Evolutionary conservation across 805 yeast genomes (phyloP).

Genomic region (Candida gorgasii): DNA sequence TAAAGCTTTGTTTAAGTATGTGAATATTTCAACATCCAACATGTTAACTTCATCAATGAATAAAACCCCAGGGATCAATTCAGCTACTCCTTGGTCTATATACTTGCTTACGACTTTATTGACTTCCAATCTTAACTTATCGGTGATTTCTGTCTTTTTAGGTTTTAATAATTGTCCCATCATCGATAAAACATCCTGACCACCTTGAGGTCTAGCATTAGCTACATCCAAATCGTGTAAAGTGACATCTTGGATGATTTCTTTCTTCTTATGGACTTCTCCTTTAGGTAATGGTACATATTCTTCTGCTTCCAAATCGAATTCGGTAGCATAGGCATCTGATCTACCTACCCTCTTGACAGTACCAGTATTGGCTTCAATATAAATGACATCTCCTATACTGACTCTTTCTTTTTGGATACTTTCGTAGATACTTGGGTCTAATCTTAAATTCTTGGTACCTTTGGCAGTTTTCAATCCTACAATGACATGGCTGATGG

Average conservation of each 20-base stretch:
- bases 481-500: slow-evolving; percentile 89
- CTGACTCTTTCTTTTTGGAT: slow-evolving; percentile 93
- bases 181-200: slow-evolving; percentile 93
- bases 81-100: slow-evolving; percentile 98
- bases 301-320: slow-evolving; percentile 97
- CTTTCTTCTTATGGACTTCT: slow-evolving; percentile 97
- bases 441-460: slow-evolving; percentile 83
- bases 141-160: slow-evolving; percentile 94
- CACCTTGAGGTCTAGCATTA: slow-evolving; percentile 94
- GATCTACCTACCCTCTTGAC: slow-evolving; percentile 96
- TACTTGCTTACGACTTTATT: slow-evolving; percentile 94
- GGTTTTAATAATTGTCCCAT: slow-evolving; percentile 97
- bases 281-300: slow-evolving; percentile 98
- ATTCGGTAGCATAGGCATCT: slow-evolving; percentile 98
- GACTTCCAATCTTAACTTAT: slow-evolving; percentile 89
- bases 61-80: slow-evolving; percentile 94
- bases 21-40: slow-evolving; percentile 96
- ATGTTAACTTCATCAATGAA: slow-evolving; percentile 98
- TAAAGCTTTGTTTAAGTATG: slow-evolving; percentile 90
- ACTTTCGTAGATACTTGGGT: slow-evolving; percentile 89
- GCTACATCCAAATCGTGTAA: slow-evolving; percentile 96
- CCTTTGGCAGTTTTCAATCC: slow-evolving; percentile 93
- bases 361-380: slow-evolving; percentile 96
- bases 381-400: slow-evolving; percentile 95
- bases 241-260: slow-evolving; percentile 95